Evolutionary conservation across 768 basidiomycete genomes (phyloP).

Genomic region (Psilocybe cubensis): DNA sequence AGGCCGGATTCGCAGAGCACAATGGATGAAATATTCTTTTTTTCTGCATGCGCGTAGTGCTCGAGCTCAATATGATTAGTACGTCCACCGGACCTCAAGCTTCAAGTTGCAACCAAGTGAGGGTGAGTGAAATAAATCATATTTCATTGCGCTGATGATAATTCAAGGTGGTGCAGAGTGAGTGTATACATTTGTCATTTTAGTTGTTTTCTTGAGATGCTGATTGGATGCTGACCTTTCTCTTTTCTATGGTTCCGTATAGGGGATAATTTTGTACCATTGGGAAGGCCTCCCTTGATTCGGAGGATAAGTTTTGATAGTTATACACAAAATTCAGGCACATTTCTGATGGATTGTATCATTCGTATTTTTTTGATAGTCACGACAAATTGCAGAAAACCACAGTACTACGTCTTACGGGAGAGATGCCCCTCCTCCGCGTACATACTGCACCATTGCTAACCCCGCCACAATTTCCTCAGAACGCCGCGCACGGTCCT

Average conservation of each 20-base stretch:
- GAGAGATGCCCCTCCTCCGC: too few species aligned
- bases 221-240: background rate
- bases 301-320: conserved; percentile 8
- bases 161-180: conserved; percentile 82
- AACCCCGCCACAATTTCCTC: too few species aligned
- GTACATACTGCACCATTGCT: too few species aligned
- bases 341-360: too few species aligned
- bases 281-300: conserved; percentile 70
- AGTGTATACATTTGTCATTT: conserved; percentile 31
- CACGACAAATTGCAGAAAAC: too few species aligned
- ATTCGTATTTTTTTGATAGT: too few species aligned
- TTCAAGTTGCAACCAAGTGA: conserved; percentile 89
- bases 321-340: too few species aligned
- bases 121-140: conserved; percentile 95
- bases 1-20: too few species aligned
- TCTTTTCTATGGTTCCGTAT: too few species aligned
- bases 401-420: too few species aligned
- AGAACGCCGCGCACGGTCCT: too few species aligned
- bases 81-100: conserved; percentile 76
- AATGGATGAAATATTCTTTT: too few species aligned
- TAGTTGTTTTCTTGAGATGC: background rate
- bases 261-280: conserved; percentile 72
- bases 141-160: conserved; percentile 89
- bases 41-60: conserved; percentile 67
- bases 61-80: conserved; percentile 82